These are phyloP conservation scores for Mediolabrus comicus DNA, from an alignment of 108 stramenopile species.

Conservation along the genomic window DNA sequence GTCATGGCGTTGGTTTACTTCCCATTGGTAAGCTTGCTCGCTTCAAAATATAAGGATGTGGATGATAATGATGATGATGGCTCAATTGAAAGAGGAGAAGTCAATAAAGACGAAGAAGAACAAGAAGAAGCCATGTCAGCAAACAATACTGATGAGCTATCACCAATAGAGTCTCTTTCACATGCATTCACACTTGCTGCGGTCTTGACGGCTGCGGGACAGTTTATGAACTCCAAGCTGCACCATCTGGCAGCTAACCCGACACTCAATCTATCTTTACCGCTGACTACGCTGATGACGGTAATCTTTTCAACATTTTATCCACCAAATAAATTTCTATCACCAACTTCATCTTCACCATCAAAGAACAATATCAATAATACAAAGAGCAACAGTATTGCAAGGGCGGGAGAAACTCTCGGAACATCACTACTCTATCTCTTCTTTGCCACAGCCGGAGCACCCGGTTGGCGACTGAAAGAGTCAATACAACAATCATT, in stretches of 20 bases:
- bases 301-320: slow-evolving; percentile 56
- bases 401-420: slow-evolving; percentile 50
- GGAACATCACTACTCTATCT: slow-evolving; percentile 71
- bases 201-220: slow-evolving; percentile 29
- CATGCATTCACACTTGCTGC: slow-evolving; percentile 53
- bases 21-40: slow-evolving; percentile 63
- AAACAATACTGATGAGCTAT: slow-evolving; percentile 1
- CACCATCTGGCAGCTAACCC: slow-evolving; percentile 15
- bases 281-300: slow-evolving; percentile 62
- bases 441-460: slow-evolving; percentile 85
- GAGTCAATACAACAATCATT: slow-evolving; percentile 64
- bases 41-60: slow-evolving; percentile 54
- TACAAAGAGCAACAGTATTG: slow-evolving; percentile 11
- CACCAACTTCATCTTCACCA: slow-evolving; percentile 14
- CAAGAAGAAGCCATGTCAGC: background rate
- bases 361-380: background rate
- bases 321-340: slow-evolving; percentile 30
- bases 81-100: background rate
- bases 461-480: slow-evolving; percentile 70
- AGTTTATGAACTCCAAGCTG: slow-evolving; percentile 22
- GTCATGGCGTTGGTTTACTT: slow-evolving; percentile 80
- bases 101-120: background rate
- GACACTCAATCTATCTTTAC: slow-evolving; percentile 47
- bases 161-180: slow-evolving; percentile 37
- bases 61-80: slow-evolving; percentile 17